Base-by-base conservation (phyloP, 352 stramenopile genomes). In the Pythium pyrilobum region DNA sequence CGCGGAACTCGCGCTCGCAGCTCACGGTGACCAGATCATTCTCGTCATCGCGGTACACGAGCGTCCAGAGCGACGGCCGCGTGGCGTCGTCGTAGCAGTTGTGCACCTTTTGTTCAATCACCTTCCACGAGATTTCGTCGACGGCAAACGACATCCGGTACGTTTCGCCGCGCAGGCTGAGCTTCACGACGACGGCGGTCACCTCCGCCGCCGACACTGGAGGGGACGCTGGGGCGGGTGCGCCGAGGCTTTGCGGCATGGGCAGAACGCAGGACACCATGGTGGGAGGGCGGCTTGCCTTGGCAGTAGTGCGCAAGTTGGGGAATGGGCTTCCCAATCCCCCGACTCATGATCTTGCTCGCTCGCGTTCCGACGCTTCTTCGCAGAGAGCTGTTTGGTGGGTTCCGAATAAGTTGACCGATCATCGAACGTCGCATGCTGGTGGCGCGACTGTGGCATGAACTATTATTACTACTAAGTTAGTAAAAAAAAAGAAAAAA, bases 1-100 rank as follows among this genome's bases (percentile, higher is more conserved):
- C 81, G 16, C 52, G 40, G 31, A 89, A 67, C 58, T 91, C 81
- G 8, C 66, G 55, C 12, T 66, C 45, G 47, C 66, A 81, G 38
- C 62, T 66, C 6, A 89, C 57, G 11, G 77, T 89, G 28, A 91
- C 66, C 28, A 83, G 58, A 45, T 91, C 80, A 32, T 75, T 68
- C 40, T 91, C 80, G 16, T 88, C 69, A 55, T 91, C 80, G 34
- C 68, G 71, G 68, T 89, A 91, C 43, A 87, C 56, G 21, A 91
- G 59, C 46, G 67, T 66, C 66, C 69, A 89, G 32, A 42, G n/a
- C 31, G 39, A 28, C 9, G 66, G 52, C 9, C 58, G 63, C 18
- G 71, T 42, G 12, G 51, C 46, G n/a, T 66, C 51, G 8, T 44
- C 53, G 49, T 85, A 85, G 32, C 49, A 54, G 37, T 72, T 64